Evolutionary conservation across 257 asterid genomes (phyloP).

Genomic region (Solanum tarapatanum): DNA sequence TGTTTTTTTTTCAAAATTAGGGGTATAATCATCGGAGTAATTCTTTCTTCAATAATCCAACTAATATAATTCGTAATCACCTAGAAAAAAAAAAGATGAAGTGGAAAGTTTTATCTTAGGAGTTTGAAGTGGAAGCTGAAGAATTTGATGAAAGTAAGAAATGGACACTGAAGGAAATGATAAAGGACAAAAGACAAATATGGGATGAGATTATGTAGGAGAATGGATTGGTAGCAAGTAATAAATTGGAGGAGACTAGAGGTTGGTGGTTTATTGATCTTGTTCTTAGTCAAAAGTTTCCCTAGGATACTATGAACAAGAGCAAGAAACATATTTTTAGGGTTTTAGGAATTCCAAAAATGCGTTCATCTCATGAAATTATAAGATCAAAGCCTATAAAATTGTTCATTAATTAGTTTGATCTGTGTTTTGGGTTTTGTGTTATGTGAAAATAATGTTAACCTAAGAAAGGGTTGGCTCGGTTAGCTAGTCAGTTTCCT

Average conservation of each 20-base stretch:
- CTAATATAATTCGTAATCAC: too few species aligned
- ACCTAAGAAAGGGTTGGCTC: not conserved
- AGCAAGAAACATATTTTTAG: constrained; percentile 17
- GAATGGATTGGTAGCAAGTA: constrained; percentile 13
- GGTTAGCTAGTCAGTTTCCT: not conserved
- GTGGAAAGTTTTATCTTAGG: too few species aligned
- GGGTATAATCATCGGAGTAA: too few species aligned
- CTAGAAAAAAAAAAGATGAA: too few species aligned
- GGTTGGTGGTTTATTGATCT: not conserved
- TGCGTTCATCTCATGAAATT: constrained; percentile 12
- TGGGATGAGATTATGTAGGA: constrained; percentile 29
- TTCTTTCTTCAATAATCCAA: too few species aligned
- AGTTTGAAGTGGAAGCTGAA: constrained; percentile 14
- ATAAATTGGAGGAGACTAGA: constrained; percentile 11
- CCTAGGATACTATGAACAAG: constrained; percentile 14
- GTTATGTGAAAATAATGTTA: not conserved
- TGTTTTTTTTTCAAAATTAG: too few species aligned
- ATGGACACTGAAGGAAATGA: constrained; percentile 13
- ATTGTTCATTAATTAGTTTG: not conserved
- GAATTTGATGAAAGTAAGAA: constrained; percentile 12
- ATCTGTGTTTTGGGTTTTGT: not conserved
- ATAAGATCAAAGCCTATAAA: constrained; percentile 10
- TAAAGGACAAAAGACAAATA: constrained; percentile 13
- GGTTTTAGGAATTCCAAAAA: constrained; percentile 20
- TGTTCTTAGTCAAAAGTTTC: not conserved